Evolutionary conservation across 73 alveolate species (phyloP).

Genomic region (Paramecium caudatum): DNA sequence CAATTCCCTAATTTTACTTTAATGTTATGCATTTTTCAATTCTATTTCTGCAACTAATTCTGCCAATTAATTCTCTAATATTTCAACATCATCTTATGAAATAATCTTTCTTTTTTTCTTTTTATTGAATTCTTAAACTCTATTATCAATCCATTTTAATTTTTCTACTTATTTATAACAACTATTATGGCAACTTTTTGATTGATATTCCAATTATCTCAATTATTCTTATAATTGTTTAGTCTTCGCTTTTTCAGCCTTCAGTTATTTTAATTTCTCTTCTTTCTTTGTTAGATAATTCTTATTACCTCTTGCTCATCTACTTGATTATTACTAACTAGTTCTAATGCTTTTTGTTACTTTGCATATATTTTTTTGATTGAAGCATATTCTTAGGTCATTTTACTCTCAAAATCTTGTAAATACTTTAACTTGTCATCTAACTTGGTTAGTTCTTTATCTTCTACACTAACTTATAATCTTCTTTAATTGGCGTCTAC

Average conservation of each 20-base stretch:
- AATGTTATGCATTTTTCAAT: background rate
- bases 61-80: background rate
- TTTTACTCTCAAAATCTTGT: background rate
- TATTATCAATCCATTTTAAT: constrained; percentile 58
- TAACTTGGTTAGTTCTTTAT: background rate
- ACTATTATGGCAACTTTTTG: background rate
- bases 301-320: constrained; percentile 22
- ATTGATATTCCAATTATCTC: constrained; percentile 21
- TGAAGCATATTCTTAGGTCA: background rate
- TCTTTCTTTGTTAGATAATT: background rate
- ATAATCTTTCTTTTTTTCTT: background rate
- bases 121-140: constrained; percentile 14
- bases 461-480: constrained; percentile 41
- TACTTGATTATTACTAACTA: background rate
- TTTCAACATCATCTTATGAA: constrained; percentile 41
- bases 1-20: background rate
- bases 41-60: constrained; percentile 30
- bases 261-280: background rate
- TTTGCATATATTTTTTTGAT: constrained; percentile 13
- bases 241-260: constrained; percentile 1
- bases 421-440: constrained; percentile 4
- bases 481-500: constrained; percentile 13
- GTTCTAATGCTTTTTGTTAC: constrained; percentile 7
- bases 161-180: constrained; percentile 44
- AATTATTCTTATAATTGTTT: background rate